Evolutionary conservation across 192 early-diverging fungal species (phyloP).

Genomic region (Entomortierella beljakovae): DNA sequence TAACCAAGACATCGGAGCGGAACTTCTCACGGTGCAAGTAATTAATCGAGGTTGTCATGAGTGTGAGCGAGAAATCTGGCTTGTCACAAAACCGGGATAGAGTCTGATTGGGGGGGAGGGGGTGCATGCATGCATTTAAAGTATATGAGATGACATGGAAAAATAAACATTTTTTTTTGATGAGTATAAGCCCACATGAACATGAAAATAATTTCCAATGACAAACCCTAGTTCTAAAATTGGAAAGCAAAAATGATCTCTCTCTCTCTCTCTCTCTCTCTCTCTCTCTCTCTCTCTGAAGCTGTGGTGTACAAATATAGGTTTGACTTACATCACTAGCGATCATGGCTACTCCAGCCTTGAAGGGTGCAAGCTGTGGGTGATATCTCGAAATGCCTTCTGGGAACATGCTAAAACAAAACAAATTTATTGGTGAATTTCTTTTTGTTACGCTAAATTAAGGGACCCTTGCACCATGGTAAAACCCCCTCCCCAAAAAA

Average conservation of each 20-base stretch:
- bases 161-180: not conserved
- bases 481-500: too few relatives aligned
- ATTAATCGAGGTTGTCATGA: slow-evolving; percentile 53
- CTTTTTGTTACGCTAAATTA: not conserved
- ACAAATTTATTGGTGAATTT: not conserved
- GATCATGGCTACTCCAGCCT: slow-evolving; percentile 56
- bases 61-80: slow-evolving; percentile 47
- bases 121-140: too few relatives aligned
- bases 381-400: slow-evolving; percentile 55
- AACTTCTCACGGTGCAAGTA: slow-evolving; percentile 58
- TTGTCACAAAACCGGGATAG: slow-evolving; percentile 43
- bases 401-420: slow-evolving; percentile 51
- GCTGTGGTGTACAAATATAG: too few relatives aligned
- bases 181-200: not conserved
- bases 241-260: not conserved
- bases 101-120: slow-evolving; percentile 15
- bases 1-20: slow-evolving; percentile 55
- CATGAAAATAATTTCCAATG: slow-evolving; percentile 11
- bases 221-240: slow-evolving; percentile 9
- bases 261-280: too few relatives aligned
- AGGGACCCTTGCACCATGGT: not conserved
- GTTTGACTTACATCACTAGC: slow-evolving; percentile 57
- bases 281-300: too few relatives aligned
- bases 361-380: slow-evolving; percentile 50
- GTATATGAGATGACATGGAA: not conserved